Evolutionary conservation across 78 protist genomes (phyloP).

Genomic region (Bigelowiella natans): DNA sequence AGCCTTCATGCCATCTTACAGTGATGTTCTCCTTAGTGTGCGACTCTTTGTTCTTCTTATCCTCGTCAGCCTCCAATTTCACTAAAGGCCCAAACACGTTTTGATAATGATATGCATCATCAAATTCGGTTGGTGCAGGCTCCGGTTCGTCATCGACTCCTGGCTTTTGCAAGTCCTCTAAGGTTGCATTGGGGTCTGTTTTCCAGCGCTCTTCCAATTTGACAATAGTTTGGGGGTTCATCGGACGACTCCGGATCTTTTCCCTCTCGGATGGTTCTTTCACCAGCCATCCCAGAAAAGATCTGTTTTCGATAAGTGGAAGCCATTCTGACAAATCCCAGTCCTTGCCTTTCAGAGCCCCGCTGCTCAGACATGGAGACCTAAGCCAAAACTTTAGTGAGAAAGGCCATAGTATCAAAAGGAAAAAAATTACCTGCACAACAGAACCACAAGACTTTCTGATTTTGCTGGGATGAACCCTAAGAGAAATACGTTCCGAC

Average conservation of each 20-base stretch:
- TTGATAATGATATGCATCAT: constrained; percentile 82
- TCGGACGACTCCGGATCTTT: constrained; percentile 54
- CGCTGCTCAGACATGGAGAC: constrained; percentile 50
- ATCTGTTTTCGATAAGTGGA: constrained; percentile 76
- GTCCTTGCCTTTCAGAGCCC: constrained; percentile 39
- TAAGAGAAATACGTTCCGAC: constrained; percentile 77
- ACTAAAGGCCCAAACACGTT: constrained; percentile 76
- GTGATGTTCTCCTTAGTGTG: constrained; percentile 37
- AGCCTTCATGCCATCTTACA: constrained; percentile 78
- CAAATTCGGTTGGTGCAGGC: constrained; percentile 42
- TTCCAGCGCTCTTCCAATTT: constrained; percentile 91
- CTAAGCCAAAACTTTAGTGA: not conserved
- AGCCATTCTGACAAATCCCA: constrained; percentile 90
- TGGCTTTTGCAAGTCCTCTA: constrained; percentile 32
- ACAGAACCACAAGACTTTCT: constrained; percentile 85
- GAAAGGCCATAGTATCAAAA: not conserved
- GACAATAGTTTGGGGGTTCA: constrained; percentile 53
- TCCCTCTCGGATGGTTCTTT: constrained; percentile 67
- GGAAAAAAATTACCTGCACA: constrained; percentile 64
- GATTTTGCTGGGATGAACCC: constrained; percentile 90
- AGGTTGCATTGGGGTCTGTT: constrained; percentile 19
- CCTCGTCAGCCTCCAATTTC: constrained; percentile 79
- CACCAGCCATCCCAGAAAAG: constrained; percentile 80
- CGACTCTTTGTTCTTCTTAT: constrained; percentile 58
- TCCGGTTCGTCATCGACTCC: constrained; percentile 34